A percentile compares a stretch with the other conserved stretches of the same genome.
These are phyloP conservation scores for Aegilops bicornis DNA, from an alignment of 176 grass and related monocot genomes.

Conservation along the genomic window DNA sequence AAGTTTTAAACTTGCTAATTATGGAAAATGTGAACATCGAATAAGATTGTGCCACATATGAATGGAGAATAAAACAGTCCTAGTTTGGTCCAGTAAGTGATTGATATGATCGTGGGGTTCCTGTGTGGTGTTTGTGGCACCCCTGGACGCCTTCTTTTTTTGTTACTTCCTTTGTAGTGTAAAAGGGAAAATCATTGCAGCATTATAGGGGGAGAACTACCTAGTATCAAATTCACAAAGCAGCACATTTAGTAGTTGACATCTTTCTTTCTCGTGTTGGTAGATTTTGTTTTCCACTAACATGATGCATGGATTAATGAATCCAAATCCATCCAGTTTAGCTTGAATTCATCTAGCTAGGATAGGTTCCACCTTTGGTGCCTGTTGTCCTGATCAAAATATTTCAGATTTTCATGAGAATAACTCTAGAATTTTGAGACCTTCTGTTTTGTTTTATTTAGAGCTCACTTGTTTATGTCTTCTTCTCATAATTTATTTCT, in stretches of 20 bases:
- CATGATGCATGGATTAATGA: neutral
- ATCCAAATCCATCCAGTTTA: neutral
- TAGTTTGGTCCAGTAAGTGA: neutral
- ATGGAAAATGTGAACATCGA: neutral
- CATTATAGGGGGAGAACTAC: neutral
- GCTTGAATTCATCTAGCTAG: neutral
- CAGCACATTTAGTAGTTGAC: too few species aligned
- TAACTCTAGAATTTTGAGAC: neutral
- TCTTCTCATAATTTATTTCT: slow-evolving; percentile 34
- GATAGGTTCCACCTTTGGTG: neutral
- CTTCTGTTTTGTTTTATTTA: slow-evolving; percentile 10
- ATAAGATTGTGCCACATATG: neutral
- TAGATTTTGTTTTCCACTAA: neutral
- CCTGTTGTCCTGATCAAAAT: neutral
- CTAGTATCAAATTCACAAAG: too few species aligned
- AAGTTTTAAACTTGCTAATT: slow-evolving; percentile 19
- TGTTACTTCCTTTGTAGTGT: slow-evolving; percentile 7
- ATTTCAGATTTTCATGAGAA: neutral
- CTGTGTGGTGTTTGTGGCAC: neutral
- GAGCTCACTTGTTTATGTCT: slow-evolving; percentile 4
- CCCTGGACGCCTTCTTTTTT: neutral
- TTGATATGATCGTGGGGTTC: neutral
- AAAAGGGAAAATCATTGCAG: neutral
- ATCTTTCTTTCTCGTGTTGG: neutral
- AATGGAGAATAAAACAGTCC: neutral